Evolutionary conservation across 257 asterid species (phyloP), one percentile per base, ranked within the genome.

Genomic region (Cordia subcordata): DNA sequence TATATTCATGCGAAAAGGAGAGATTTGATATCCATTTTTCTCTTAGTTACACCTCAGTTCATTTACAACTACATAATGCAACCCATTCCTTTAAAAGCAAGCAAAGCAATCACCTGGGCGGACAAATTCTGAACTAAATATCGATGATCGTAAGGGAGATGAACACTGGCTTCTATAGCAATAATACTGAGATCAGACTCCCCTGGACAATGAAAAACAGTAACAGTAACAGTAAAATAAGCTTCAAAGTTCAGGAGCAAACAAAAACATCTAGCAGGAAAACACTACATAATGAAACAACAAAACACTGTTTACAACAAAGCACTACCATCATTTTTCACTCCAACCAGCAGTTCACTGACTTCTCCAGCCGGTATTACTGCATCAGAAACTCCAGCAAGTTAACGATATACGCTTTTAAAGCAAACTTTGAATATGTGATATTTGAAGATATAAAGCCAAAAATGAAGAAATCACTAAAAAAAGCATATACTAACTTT

Each of bases 71-170:
- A 27, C 35, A 27, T 27, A 1, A 27, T 27, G 35, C 35, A 27
- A 27, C 35, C 35, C 35, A 27, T 27, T 27, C 35, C 35, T 6
- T 3, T 27, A 27, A 27, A 27, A 1, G 35, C 35, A 27, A 27
- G 35, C 35, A 27, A 27, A 27, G 35, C 14, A 35, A 56, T 51
- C 73, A 93, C 99, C 97, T 80, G 95, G 46, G 85, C 69, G 37
- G 99, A 78, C 58, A 93, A 86, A 79, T 93, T 93, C 78, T 93
- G 99, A 67, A 87, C 73, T 74, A 85, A 65, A 83, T 89, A 89
- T 19, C 60, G 81, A 69, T 83, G 94, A 61, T 93, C 86, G 57
- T 27, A 83, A 35, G 97, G 87, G 66, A 89, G 97, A 73, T 93
- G 93, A 62, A 93, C 82, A 67, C 82, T 83, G 62, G 96, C 97